Evolutionary conservation across 139 green algal species (phyloP), one percentile per base, ranked within the genome.

Genomic region (Chlorella sp.): DNA sequence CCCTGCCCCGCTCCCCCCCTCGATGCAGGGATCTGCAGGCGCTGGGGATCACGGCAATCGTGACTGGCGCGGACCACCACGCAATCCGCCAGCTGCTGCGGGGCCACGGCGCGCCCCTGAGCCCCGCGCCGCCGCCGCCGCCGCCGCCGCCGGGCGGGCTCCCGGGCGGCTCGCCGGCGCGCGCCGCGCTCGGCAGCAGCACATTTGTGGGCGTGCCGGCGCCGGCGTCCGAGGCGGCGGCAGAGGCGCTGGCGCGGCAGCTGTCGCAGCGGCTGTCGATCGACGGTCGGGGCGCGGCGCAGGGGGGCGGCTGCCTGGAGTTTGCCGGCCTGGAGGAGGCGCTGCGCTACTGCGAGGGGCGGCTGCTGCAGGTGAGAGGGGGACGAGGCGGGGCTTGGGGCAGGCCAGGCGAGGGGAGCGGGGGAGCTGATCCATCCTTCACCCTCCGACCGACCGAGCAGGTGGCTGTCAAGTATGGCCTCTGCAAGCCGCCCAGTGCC

Each of bases 311-410:
- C 68, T 75, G 68, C 68, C 68, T 66, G 38, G 68, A 75, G 51
- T 75, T 75, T 51, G 38, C 25, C 36, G 42, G 33, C 36, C 65
- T 55, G 5, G 68, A 75, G 4, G 68, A 75, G 51, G 68, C 51
- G 19, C 31, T 75, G 51, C 68, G 51, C 23, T 75, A 42, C 36
- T 60, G 45, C 19, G 68, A 75, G 51, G 27, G 41, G 25, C 51
- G 65, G 36, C 68, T 75, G 36, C 68, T 75, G 50, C 51, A 51
- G n/a, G n/a, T n/a, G n/a, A n/a, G n/a, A n/a, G n/a, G n/a, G n/a
- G n/a, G n/a, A n/a, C n/a, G n/a, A n/a, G n/a, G n/a, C n/a, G n/a
- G n/a, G n/a, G n/a, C n/a, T n/a, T n/a, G n/a, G n/a, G n/a, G n/a
- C n/a, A n/a, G n/a, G n/a, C n/a, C n/a, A n/a, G n/a, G n/a, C n/a